Evolutionary conservation across 495 filamentous ascomycete species (phyloP).

Genomic region (Aspergillus wentii): DNA sequence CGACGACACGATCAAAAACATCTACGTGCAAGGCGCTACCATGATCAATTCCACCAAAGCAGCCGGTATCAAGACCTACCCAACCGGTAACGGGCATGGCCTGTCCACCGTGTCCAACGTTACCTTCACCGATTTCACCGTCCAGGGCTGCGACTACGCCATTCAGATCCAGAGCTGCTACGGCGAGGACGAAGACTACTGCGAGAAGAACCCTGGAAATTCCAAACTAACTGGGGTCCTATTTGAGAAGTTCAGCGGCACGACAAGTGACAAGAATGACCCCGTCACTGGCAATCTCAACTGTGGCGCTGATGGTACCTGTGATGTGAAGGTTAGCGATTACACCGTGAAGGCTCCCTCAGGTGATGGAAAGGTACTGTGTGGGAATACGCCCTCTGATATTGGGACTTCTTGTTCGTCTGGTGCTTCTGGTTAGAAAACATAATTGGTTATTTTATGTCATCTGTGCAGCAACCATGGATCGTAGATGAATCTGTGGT

Average conservation of each 20-base stretch:
- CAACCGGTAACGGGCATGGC: slow-evolving; percentile 27
- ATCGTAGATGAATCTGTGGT: no score
- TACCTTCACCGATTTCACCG: slow-evolving; percentile 31
- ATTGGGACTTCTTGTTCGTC: slow-evolving; percentile 32
- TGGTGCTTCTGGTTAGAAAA: slow-evolving; percentile 39
- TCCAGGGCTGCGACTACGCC: slow-evolving; percentile 38
- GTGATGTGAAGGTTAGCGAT: slow-evolving; percentile 25
- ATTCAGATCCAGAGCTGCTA: slow-evolving; percentile 47
- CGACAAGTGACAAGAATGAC: slow-evolving; percentile 34
- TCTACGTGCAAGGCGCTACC: slow-evolving; percentile 28
- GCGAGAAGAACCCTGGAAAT: slow-evolving; percentile 27
- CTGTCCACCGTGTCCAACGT: slow-evolving; percentile 36
- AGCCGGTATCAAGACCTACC: slow-evolving; percentile 40
- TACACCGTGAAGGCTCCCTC: slow-evolving; percentile 29
- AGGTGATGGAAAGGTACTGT: slow-evolving; percentile 29
- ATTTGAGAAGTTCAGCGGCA: slow-evolving; percentile 33
- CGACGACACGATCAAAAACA: slow-evolving; percentile 32
- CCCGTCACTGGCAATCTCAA: slow-evolving; percentile 33
- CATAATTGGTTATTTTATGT: no score
- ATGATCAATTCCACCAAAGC: slow-evolving; percentile 43
- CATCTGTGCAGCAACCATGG: no score
- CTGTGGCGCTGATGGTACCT: slow-evolving; percentile 34
- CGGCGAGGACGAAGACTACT: slow-evolving; percentile 34
- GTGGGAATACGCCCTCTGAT: slow-evolving; percentile 33
- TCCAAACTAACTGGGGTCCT: slow-evolving; percentile 29